These are phyloP conservation scores for Globisporangium canariense DNA, from an alignment of 352 stramenopile genomes.

Conservation along the genomic window DNA sequence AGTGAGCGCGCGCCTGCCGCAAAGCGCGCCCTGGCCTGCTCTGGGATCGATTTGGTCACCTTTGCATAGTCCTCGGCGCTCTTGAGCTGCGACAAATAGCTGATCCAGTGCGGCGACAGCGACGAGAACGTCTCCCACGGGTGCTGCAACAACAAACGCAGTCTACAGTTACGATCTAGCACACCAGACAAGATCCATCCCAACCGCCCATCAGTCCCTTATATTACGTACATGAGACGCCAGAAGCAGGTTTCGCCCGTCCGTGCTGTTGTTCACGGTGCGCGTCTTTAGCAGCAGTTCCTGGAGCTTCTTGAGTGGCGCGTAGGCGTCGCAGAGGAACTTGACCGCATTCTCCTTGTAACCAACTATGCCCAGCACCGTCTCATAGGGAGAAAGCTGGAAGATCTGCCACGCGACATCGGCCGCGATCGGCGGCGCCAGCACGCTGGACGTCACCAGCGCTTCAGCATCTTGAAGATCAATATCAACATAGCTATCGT, in stretches of 20 bases:
- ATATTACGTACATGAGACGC: slow-evolving; percentile 33
- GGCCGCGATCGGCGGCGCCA: slow-evolving; percentile 65
- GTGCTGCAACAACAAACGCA: slow-evolving; percentile 36
- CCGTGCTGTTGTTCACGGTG: slow-evolving; percentile 11
- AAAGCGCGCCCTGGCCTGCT: slow-evolving; percentile 48
- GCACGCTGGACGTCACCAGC: slow-evolving; percentile 44
- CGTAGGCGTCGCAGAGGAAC: slow-evolving; percentile 72
- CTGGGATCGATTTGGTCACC: slow-evolving; percentile 45
- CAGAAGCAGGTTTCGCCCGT: slow-evolving; percentile 26
- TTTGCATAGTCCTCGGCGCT: slow-evolving; percentile 36
- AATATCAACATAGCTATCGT: neutral
- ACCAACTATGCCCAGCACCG: slow-evolving; percentile 48
- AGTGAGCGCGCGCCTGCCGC: slow-evolving; percentile 31
- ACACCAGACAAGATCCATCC: neutral
- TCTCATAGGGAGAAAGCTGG: slow-evolving; percentile 74
- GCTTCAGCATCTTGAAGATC: neutral
- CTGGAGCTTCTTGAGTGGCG: slow-evolving; percentile 56
- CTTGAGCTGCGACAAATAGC: slow-evolving; percentile 44
- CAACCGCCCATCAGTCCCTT: neutral
- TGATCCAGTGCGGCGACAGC: slow-evolving; percentile 65
- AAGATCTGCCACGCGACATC: slow-evolving; percentile 86
- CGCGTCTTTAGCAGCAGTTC: slow-evolving; percentile 40
- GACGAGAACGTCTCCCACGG: slow-evolving; percentile 85
- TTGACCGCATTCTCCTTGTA: slow-evolving; percentile 58
- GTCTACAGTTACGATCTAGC: slow-evolving; percentile 1